phyloP scores from a whole-genome alignment of 345 rosid species.

The Heritiera littoralis region DNA sequence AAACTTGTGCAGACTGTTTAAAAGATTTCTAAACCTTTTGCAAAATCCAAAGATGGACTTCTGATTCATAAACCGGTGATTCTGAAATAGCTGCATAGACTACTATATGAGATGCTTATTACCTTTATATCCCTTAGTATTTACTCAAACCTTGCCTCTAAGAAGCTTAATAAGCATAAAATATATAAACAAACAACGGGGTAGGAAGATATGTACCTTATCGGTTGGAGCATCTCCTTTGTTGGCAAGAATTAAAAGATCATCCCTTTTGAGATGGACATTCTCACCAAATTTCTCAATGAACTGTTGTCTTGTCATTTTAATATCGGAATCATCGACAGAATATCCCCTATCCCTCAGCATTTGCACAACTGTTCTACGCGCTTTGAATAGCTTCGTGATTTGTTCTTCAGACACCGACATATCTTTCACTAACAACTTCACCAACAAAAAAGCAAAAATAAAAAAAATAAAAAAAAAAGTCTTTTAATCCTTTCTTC shows the following conservation, averaged over 20 bases:
- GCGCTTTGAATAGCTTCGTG: conserved; percentile 51
- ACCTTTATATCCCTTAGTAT: background rate
- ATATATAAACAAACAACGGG: background rate
- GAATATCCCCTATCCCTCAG: conserved; percentile 55
- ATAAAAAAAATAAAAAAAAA: background rate
- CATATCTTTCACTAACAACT: conserved; percentile 22
- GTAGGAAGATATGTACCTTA: conserved; percentile 35
- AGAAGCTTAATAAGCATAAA: conserved; percentile 3
- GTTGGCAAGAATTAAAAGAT: conserved; percentile 33
- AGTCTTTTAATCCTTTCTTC: background rate
- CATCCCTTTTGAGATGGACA: conserved; percentile 43
- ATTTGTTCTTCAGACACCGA: conserved; percentile 45
- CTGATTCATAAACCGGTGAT: background rate
- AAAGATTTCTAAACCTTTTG: background rate
- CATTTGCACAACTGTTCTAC: conserved; percentile 58
- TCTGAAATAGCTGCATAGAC: background rate
- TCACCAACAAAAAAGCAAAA: background rate
- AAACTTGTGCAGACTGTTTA: background rate
- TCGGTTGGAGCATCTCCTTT: conserved; percentile 44
- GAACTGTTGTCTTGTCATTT: conserved; percentile 50
- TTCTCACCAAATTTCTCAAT: conserved; percentile 45
- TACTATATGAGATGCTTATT: background rate
- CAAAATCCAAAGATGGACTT: background rate
- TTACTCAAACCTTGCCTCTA: background rate
- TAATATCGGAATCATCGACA: conserved; percentile 46